A percentile compares a stretch with the other conserved stretches of the same genome.
phyloP scores from a whole-genome alignment of 202 grass and related monocot genomes.

The Saccharum hybrid region DNA sequence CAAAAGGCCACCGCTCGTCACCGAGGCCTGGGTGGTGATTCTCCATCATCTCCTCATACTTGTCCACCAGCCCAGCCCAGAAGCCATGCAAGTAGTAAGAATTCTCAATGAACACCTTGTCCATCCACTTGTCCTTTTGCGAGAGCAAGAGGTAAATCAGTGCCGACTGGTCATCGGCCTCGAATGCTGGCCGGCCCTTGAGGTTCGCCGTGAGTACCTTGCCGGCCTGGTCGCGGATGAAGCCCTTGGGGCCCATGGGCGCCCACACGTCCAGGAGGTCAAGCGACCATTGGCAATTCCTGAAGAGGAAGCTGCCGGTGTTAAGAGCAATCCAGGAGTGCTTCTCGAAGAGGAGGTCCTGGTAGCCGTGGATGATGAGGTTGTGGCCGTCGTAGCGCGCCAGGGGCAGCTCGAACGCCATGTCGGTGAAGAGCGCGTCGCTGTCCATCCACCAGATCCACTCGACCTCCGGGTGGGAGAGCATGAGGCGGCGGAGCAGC shows the following conservation, averaged over 20 bases:
- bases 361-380: constrained; percentile 93
- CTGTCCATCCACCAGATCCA: constrained; percentile 99
- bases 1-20: constrained; percentile 93
- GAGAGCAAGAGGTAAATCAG: constrained; percentile 83
- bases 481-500: constrained; percentile 83
- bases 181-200: constrained; percentile 80
- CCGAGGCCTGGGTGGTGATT: constrained; percentile 85
- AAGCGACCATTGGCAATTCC: constrained; percentile 95
- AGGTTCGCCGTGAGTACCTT: constrained; percentile 80
- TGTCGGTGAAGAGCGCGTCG: constrained; percentile 96
- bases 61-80: constrained; percentile 87
- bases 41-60: constrained; percentile 97
- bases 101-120: constrained; percentile 87
- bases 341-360: constrained; percentile 81
- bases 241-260: constrained; percentile 85
- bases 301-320: constrained; percentile 90
- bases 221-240: constrained; percentile 64
- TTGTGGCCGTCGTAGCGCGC: constrained; percentile 64
- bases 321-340: constrained; percentile 95
- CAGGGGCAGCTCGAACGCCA: constrained; percentile 92
- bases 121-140: constrained; percentile 77
- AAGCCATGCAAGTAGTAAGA: constrained; percentile 91
- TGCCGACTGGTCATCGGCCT: constrained; percentile 93
- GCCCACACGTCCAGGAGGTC: constrained; percentile 87
- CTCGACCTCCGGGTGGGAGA: constrained; percentile 93